These are phyloP conservation scores for Barnettozyma wickerhamii DNA, from an alignment of 805 yeast species.

Conservation along the genomic window DNA sequence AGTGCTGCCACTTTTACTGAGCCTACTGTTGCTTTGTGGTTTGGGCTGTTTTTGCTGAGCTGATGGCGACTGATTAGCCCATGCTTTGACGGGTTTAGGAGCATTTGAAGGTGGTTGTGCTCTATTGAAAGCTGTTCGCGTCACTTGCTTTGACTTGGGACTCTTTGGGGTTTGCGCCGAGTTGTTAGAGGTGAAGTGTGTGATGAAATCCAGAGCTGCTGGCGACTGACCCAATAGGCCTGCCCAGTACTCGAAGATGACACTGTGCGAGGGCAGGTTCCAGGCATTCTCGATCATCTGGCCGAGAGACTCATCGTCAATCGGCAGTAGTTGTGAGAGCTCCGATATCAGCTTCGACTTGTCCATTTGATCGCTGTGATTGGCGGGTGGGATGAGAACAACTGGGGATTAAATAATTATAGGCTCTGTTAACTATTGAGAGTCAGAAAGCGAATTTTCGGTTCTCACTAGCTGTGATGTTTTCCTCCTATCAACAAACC, in stretches of 20 bases:
- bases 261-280: slow-evolving; percentile 41
- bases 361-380: no score
- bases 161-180: no score
- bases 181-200: slow-evolving; percentile 33
- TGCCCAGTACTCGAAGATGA: slow-evolving; percentile 47
- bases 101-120: slow-evolving; percentile 4
- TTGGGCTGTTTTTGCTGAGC: slow-evolving; percentile 2
- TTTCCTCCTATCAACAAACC: no score
- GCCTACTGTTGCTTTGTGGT: slow-evolving; percentile 10
- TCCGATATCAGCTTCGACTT: slow-evolving; percentile 12
- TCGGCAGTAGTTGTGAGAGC: slow-evolving; percentile 40
- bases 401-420: no score
- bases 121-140: neutral
- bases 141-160: neutral
- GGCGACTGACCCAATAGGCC: slow-evolving; percentile 56
- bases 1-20: slow-evolving; percentile 22
- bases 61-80: slow-evolving; percentile 12
- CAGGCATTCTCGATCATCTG: slow-evolving; percentile 55
- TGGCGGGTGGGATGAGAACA: no score
- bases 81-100: no score
- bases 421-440: no score
- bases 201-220: slow-evolving; percentile 43
- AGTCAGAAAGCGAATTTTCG: no score
- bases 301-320: slow-evolving; percentile 50
- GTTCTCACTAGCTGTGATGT: no score